A percentile compares a stretch with the other conserved stretches of the same genome.
Conservation (phyloP, 306 rosid species). For the Macrotyloma uniflorum region DNA sequence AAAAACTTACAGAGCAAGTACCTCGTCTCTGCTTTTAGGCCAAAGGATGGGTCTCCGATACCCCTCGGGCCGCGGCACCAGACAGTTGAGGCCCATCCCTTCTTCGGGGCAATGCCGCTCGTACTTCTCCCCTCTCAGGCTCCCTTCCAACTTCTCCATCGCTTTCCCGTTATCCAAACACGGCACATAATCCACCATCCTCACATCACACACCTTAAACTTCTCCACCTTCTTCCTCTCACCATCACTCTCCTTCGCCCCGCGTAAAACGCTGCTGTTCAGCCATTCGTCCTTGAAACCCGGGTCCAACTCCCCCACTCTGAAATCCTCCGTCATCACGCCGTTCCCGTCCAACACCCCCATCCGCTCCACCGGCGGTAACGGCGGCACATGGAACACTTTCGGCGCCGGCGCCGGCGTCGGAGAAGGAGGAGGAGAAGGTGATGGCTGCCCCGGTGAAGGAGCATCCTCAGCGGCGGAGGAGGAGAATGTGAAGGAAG, state of each 20-base stretch:
- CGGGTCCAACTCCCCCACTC: slow-evolving; percentile 64
- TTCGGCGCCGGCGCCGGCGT: background rate
- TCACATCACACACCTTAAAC: slow-evolving; percentile 51
- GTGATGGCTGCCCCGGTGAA: slow-evolving; percentile 7
- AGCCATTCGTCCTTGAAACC: slow-evolving; percentile 35
- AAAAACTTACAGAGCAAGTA: slow-evolving; percentile 47
- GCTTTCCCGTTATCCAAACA: slow-evolving; percentile 74
- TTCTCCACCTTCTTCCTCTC: slow-evolving; percentile 46
- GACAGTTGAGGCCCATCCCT: slow-evolving; percentile 60
- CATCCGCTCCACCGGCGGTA: slow-evolving; percentile 60
- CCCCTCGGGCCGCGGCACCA: slow-evolving; percentile 66
- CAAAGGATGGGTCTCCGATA: slow-evolving; percentile 68
- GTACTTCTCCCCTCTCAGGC: slow-evolving; percentile 59
- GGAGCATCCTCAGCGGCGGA: background rate
- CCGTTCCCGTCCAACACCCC: slow-evolving; percentile 81
- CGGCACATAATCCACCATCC: slow-evolving; percentile 75
- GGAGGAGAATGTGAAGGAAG: slow-evolving; percentile 41
- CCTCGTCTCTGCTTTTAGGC: slow-evolving; percentile 92
- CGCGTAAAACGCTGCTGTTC: slow-evolving; percentile 31
- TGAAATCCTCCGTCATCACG: slow-evolving; percentile 74
- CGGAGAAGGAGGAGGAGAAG: background rate
- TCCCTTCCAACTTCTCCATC: slow-evolving; percentile 43
- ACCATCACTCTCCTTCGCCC: slow-evolving; percentile 30
- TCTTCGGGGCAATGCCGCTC: slow-evolving; percentile 78
- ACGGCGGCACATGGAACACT: slow-evolving; percentile 27